A percentile compares a stretch with the other conserved stretches of the same genome.
These are phyloP conservation scores for Candida pseudoviswanathii DNA, from an alignment of 1,139 yeast species.

Conservation along the genomic window DNA sequence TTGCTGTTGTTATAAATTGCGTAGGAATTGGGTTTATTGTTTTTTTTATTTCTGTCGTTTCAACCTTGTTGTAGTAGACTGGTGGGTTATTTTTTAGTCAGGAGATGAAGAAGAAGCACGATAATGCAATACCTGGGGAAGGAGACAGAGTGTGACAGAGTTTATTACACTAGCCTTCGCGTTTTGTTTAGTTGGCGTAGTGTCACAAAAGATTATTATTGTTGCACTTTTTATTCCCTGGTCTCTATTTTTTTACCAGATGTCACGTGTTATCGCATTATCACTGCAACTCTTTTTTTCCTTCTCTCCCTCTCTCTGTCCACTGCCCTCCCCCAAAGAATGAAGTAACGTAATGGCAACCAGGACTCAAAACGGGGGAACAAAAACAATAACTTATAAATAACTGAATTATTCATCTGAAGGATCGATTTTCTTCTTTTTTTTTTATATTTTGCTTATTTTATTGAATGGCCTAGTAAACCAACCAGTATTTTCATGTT, in stretches of 20 bases:
- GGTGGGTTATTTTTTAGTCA: not conserved
- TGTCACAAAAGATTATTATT: not conserved
- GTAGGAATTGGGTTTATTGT: not conserved
- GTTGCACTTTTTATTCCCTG: not conserved
- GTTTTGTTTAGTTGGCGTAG: too few species aligned
- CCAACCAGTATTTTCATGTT: not conserved
- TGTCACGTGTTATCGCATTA: slow-evolving; percentile 5
- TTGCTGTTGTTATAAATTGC: not conserved
- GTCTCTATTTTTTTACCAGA: not conserved
- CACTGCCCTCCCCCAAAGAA: not conserved
- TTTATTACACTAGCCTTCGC: too few species aligned
- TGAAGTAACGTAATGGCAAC: not conserved
- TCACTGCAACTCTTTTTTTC: not conserved
- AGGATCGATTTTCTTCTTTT: not conserved
- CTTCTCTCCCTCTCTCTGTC: not conserved
- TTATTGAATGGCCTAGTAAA: not conserved
- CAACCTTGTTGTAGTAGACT: too few species aligned
- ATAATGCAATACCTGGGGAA: not conserved
- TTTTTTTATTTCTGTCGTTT: too few species aligned
- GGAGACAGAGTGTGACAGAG: too few species aligned
- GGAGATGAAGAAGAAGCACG: not conserved
- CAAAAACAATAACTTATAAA: slow-evolving; percentile 1
- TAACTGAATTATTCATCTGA: not conserved
- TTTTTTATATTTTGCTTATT: not conserved
- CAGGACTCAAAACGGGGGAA: not conserved